Percentiles rank a stretch among this genome's conserved stretches.
Evolutionary conservation across 306 rosid genomes (phyloP).

Genomic region (Fragaria vesca): DNA sequence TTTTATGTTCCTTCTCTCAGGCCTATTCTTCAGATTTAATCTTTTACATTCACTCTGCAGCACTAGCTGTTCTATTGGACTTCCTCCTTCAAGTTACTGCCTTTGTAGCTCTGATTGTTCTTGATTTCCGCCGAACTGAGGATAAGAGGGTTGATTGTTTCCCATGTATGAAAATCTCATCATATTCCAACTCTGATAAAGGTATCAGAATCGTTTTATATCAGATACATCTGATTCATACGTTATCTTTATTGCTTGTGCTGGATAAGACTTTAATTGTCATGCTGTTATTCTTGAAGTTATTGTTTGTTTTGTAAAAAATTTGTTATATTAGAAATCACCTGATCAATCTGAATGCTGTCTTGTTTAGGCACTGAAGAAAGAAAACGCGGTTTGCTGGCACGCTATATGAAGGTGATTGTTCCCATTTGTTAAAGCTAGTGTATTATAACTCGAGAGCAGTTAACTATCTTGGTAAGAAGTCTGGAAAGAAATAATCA

Average conservation of each 20-base stretch:
- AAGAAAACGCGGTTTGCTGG: conserved; percentile 69
- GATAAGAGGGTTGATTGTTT: conserved; percentile 93
- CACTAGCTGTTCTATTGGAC: conserved; percentile 92
- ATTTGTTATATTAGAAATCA: not conserved
- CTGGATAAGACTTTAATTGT: not conserved
- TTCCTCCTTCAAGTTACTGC: conserved; percentile 97
- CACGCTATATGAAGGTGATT: conserved; percentile 91
- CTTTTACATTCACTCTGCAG: conserved; percentile 56
- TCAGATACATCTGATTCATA: conserved; percentile 12
- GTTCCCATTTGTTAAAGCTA: not conserved
- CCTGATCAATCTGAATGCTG: conserved; percentile 1
- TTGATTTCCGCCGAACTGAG: conserved; percentile 78
- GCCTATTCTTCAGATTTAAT: conserved; percentile 22
- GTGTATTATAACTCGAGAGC: not conserved
- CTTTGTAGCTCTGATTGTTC: conserved; percentile 86
- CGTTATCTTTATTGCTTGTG: not conserved
- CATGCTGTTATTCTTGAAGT: not conserved
- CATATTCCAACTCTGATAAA: conserved; percentile 56
- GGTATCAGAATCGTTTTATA: conserved; percentile 44
- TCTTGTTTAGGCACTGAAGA: conserved; percentile 55
- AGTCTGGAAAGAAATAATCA: not conserved
- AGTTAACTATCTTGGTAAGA: not conserved
- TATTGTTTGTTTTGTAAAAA: no score
- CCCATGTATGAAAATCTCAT: conserved; percentile 72
- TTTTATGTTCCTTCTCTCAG: conserved; percentile 22